A percentile compares a stretch with the other conserved stretches of the same genome.
phyloP scores from a whole-genome alignment of 306 rosid genomes.

The Potentilla sterilis region DNA sequence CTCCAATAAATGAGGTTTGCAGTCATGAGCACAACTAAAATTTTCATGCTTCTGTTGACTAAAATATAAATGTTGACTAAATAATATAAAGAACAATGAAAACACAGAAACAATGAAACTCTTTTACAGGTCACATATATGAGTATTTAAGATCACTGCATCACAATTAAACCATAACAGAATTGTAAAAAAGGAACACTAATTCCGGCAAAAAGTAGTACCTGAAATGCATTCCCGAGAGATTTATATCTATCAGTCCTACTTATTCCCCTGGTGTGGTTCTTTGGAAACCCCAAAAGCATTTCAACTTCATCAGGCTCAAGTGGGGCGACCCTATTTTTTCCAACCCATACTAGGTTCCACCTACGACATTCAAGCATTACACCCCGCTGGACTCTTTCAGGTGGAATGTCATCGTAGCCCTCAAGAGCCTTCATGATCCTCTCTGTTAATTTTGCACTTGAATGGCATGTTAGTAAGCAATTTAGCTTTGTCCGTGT shows the following conservation, averaged over 20 bases:
- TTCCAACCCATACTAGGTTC: constrained; percentile 98
- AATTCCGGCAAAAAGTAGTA: constrained; percentile 12
- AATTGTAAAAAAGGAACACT: too few relatives aligned
- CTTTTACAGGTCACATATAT: background rate
- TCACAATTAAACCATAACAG: background rate
- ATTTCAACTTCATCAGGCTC: constrained; percentile 90
- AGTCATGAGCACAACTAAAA: background rate
- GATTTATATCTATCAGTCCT: constrained; percentile 92
- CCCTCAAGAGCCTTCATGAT: constrained; percentile 70
- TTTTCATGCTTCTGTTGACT: background rate
- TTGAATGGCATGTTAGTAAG: constrained; percentile 62
- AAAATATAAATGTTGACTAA: background rate
- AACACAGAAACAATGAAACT: background rate
- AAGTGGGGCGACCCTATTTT: constrained; percentile 87
- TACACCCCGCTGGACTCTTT: constrained; percentile 49
- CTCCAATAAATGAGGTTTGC: background rate
- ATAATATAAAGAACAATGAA: background rate
- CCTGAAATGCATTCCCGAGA: constrained; percentile 98
- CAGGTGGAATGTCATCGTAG: constrained; percentile 57
- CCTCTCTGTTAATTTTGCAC: constrained; percentile 73
- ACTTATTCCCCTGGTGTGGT: constrained; percentile 96
- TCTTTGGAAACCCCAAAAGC: constrained; percentile 84
- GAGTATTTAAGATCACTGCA: background rate
- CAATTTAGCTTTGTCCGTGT: constrained; percentile 69
- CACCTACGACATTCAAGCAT: constrained; percentile 78